Evolutionary conservation across 192 early-diverging fungal genomes (phyloP), one percentile per base, ranked within the genome.

Genomic region (Oehlia diaphana): DNA sequence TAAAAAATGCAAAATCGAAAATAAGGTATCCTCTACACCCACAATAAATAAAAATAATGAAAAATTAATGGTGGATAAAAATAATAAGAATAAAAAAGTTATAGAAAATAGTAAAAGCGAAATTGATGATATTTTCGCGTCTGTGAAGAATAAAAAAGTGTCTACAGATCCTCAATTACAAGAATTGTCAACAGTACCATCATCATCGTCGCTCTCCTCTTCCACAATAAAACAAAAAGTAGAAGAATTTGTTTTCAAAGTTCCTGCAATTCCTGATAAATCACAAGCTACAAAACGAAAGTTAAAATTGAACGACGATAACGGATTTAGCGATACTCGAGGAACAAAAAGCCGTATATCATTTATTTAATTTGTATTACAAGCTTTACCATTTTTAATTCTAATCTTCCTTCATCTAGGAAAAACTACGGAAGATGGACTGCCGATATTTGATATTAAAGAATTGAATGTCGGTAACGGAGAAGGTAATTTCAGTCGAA

Each of bases 341-440:
- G 83, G 83, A 6, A 84, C 81, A 44, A 84, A 84, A 35, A 75
- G 42, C 16, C 79, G 83, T 84, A 76, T 65, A 70, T 31, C 1
- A 16, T 50, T 50, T 83, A 16, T 26, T 19, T 1, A 26, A 1
- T 9, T 23, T 23, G 4, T 23, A 23, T 26, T 7, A 44, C n/a
- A 31, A 10, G 4, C n/a, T 62, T 26, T n/a, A 42, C 9, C 0
- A 31, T 31, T 49, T 66, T 62, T 63, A 76, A 67, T 26, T 65
- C 42, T 62, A 8, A 2, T 9, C 16, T n/a, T 10, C 21, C 23
- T 13, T 16, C 12, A 42, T 71, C 16, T 79, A 83, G 83, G 74
- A 35, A 81, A 78, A 49, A 81, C 62, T 3, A 81, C 83, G 0
- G 83, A 84, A 77, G 83, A 84, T 74, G 83, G 83, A 33, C 72